Conservation (phyloP, 2,329 filamentous ascomycete genomes). For the Scedosporium boydii region DNA sequence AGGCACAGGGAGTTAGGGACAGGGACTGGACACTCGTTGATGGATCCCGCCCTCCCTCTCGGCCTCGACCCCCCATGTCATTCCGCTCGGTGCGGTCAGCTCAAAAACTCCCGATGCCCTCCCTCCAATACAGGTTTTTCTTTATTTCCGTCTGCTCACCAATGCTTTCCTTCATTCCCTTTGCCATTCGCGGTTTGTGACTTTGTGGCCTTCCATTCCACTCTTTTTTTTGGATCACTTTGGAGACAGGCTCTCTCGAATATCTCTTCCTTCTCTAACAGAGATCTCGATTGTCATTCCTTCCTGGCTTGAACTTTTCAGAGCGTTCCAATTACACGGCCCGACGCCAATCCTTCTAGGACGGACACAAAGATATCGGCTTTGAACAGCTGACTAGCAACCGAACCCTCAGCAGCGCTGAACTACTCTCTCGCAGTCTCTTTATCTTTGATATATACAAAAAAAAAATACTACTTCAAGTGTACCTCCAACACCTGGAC, state of each 20-base stretch:
- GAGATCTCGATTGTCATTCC: not conserved
- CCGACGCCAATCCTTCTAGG: not conserved
- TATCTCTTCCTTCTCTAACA: not conserved
- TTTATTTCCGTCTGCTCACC: not conserved
- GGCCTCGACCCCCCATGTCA: not conserved
- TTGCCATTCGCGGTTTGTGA: not conserved
- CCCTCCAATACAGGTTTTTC: not conserved
- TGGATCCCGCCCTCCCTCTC: not conserved
- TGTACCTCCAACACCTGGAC: conserved; percentile 1
- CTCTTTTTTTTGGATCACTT: conserved; percentile 2
- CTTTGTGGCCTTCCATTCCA: not conserved
- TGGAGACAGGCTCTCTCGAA: conserved; percentile 7
- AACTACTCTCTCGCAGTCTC: not conserved
- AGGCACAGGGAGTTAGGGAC: too few species aligned
- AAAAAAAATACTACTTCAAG: conserved; percentile 8
- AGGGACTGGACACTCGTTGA: not conserved
- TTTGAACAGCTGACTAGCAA: not conserved
- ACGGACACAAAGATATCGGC: not conserved
- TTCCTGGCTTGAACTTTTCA: not conserved
- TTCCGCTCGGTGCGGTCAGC: not conserved
- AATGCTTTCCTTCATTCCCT: not conserved
- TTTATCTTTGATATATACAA: not conserved
- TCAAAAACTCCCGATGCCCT: not conserved
- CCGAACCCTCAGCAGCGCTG: not conserved
- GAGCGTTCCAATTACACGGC: conserved; percentile 2